phyloP scores from a whole-genome alignment of 2,329 filamentous ascomycete species.

The Emergomyces pasteurianus region DNA sequence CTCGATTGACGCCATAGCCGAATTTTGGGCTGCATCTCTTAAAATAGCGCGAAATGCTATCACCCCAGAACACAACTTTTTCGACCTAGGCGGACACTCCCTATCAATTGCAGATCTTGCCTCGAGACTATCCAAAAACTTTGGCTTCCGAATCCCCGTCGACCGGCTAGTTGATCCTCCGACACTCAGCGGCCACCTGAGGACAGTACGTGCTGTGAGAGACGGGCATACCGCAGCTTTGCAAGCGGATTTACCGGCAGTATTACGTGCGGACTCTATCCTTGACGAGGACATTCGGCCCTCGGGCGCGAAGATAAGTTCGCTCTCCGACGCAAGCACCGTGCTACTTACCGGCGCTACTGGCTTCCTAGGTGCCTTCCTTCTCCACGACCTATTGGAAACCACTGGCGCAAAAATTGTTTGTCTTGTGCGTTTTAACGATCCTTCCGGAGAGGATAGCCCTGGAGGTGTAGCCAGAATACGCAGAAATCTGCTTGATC shows the following conservation, averaged over 20 bases:
- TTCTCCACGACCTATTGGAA: slow-evolving; percentile 57
- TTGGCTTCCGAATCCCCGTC: slow-evolving; percentile 62
- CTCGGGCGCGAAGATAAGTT: slow-evolving; percentile 40
- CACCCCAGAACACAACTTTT: slow-evolving; percentile 62
- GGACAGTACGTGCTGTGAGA: slow-evolving; percentile 56
- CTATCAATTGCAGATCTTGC: slow-evolving; percentile 65
- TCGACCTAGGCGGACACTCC: slow-evolving; percentile 70
- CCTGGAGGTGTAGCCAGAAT: slow-evolving; percentile 60
- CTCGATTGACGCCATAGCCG: slow-evolving; percentile 53
- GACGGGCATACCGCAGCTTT: slow-evolving; percentile 64
- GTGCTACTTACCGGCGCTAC: slow-evolving; percentile 64
- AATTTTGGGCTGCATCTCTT: slow-evolving; percentile 60
- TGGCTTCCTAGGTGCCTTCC: slow-evolving; percentile 63
- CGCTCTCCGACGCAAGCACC: slow-evolving; percentile 54
- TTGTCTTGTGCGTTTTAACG: slow-evolving; percentile 61
- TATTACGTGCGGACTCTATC: slow-evolving; percentile 53
- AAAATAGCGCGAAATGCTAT: slow-evolving; percentile 52
- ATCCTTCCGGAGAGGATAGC: slow-evolving; percentile 52
- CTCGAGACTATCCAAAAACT: slow-evolving; percentile 54
- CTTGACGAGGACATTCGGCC: slow-evolving; percentile 60
- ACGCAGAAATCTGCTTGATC: slow-evolving; percentile 63
- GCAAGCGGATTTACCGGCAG: slow-evolving; percentile 60
- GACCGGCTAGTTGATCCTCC: slow-evolving; percentile 58
- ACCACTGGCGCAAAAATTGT: slow-evolving; percentile 57
- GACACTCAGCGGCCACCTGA: slow-evolving; percentile 60